Conservation (phyloP, 31 red algal genomes). For the Porphyra umbilicalis region DNA sequence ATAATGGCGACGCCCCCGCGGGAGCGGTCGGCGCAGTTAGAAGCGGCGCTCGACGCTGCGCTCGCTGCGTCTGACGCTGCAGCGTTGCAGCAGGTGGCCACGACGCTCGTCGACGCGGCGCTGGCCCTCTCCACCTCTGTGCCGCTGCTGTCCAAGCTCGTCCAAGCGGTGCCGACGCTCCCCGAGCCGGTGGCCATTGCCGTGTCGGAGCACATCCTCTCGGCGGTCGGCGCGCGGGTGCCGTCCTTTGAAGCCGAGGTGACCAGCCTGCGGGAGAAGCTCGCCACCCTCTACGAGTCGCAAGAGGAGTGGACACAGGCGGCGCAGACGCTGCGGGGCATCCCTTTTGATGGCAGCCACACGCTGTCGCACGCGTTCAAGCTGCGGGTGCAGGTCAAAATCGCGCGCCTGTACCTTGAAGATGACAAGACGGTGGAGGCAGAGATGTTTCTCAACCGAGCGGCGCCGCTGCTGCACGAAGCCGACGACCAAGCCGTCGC, state of each 20-base stretch:
- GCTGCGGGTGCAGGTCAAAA: constrained; percentile 43
- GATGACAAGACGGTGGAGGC: constrained; percentile 28
- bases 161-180: not conserved
- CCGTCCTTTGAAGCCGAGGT: constrained; percentile 43
- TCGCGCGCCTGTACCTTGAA: constrained; percentile 46
- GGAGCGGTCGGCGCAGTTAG: not conserved
- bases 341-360: constrained; percentile 31
- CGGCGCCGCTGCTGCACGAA: constrained; percentile 21
- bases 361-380: constrained; percentile 8
- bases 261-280: constrained; percentile 24
- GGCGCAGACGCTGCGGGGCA: constrained; percentile 23
- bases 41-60: not conserved
- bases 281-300: constrained; percentile 21
- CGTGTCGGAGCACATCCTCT: constrained; percentile 4
- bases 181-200: not conserved
- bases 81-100: not conserved
- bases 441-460: constrained; percentile 44
- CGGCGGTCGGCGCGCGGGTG: constrained; percentile 22
- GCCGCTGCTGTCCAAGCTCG: constrained; percentile 7
- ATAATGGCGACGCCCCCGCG: not conserved
- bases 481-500: constrained; percentile 27
- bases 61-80: not conserved
- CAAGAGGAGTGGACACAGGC: constrained; percentile 26
- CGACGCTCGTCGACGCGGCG: not conserved
- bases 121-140: not conserved